Evolutionary conservation across 1,284 basidiomycete genomes (phyloP), one percentile per base, ranked within the genome.

Genomic region (Erythrobasidium hasegawianum): DNA sequence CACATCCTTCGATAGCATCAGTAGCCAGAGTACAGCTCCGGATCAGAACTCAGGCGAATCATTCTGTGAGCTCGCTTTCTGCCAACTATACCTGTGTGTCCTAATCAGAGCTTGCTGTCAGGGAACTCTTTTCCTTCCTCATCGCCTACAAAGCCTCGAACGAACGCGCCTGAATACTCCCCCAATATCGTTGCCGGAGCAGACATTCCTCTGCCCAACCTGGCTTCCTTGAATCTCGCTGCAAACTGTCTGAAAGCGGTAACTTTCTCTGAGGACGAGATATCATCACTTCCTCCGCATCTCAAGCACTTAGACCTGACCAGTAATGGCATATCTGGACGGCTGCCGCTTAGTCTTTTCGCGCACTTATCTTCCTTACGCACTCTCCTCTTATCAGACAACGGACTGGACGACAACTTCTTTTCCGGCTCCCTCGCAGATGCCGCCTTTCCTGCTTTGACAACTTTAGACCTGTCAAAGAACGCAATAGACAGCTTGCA

Each of bases 401-500:
- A 68, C 27, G 55, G 40, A n/a, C 49, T 68, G 1, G 55, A 57
- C 41, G 65, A 67, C 50, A 38, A 9, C 24, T 59, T 67, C 58
- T 68, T 58, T 26, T 22, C 24, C n/a, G 20, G 29, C 40, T 14
- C 55, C 20, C 7, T 53, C 20, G 49, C 27, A 18, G 26, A 11
- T 39, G 38, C 56, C 2, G 14, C 49, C 27, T 68, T 68, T 24
- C 22, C 59, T 10, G 50, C 29, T 13, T 38, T 68, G 27, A 50
- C 24, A 2, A 38, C 22, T 0, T 40, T 68, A 16, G 60, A 68
- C 50, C 39, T 68, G 4, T 57, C 59, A 1, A 26, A 43, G 5
- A 68, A 68, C 29, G 67, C 60, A 13, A n/a, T 68, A 24, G 55
- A 68, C 29, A 56, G 60, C 14, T 57, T 68, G 27, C 54, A 20